Evolutionary conservation across 2,329 filamentous ascomycete species (phyloP).

Genomic region (Diaporthe longicolla): DNA sequence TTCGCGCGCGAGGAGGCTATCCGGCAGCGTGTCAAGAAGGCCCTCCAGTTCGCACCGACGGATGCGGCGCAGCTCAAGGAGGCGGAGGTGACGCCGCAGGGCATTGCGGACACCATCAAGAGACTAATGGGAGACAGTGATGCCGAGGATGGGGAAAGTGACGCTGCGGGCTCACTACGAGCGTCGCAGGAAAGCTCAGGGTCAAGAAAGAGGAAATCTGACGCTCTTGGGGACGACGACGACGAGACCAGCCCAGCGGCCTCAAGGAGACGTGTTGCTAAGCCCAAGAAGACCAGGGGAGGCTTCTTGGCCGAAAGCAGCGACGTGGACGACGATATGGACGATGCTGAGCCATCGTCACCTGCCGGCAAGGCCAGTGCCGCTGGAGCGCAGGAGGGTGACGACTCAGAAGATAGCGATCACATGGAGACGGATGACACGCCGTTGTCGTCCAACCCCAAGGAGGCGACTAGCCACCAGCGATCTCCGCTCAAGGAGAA

Average conservation of each 20-base stretch:
- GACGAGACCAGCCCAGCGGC: conserved; percentile 43
- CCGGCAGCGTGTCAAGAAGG: conserved; percentile 65
- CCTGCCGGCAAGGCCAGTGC: neutral
- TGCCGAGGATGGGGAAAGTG: conserved; percentile 41
- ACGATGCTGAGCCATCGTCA: conserved; percentile 35
- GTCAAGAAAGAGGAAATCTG: conserved; percentile 52
- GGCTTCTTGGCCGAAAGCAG: conserved; percentile 43
- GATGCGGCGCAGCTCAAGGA: conserved; percentile 40
- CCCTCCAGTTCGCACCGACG: conserved; percentile 47
- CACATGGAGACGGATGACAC: conserved; percentile 47
- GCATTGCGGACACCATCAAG: conserved; percentile 44
- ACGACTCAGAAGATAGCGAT: conserved; percentile 49
- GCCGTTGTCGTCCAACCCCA: conserved; percentile 40
- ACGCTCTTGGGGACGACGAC: conserved; percentile 47
- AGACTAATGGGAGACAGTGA: conserved; percentile 44
- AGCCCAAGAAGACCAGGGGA: conserved; percentile 41
- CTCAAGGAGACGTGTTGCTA: conserved; percentile 42
- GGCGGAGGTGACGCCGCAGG: conserved; percentile 38
- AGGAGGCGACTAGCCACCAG: neutral
- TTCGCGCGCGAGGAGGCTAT: conserved; percentile 81
- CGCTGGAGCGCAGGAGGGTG: conserved; percentile 21
- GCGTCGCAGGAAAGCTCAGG: conserved; percentile 18
- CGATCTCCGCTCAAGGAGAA: conserved; percentile 38
- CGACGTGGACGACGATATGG: conserved; percentile 53
- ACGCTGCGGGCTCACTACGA: neutral